Evolutionary conservation across 345 rosid species (phyloP).

Genomic region (Aegle marmelos): DNA sequence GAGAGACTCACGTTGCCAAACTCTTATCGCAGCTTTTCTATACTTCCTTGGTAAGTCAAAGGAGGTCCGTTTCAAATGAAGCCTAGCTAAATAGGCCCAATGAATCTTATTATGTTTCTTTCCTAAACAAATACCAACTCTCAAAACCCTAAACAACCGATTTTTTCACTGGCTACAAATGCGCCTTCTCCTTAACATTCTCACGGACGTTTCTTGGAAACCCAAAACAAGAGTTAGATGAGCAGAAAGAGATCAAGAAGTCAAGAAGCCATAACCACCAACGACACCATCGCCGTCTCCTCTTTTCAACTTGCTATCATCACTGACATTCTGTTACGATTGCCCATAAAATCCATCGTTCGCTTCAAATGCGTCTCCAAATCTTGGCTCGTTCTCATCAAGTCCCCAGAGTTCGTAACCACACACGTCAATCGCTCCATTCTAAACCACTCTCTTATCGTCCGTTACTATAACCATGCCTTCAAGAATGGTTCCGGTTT

Average conservation of each 20-base stretch:
- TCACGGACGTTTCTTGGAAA: neutral
- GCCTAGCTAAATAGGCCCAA: neutral
- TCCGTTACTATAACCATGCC: constrained; percentile 25
- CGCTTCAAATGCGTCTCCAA: constrained; percentile 42
- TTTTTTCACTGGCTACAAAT: neutral
- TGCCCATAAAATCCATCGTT: constrained; percentile 36
- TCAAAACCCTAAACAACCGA: neutral
- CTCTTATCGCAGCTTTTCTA: no score
- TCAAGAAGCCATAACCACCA: neutral
- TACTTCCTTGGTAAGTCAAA: neutral
- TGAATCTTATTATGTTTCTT: neutral
- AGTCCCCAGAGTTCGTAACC: constrained; percentile 23
- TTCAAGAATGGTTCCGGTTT: constrained; percentile 4
- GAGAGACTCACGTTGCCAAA: no score
- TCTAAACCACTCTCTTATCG: constrained; percentile 13
- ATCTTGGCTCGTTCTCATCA: constrained; percentile 23
- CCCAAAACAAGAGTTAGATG: neutral
- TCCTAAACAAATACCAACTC: neutral
- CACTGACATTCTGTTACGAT: constrained; percentile 27
- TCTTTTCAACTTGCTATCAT: neutral
- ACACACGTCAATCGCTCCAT: constrained; percentile 32
- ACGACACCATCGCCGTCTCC: constrained; percentile 1
- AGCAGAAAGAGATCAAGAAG: neutral
- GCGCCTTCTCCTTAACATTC: neutral
- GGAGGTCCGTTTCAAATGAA: neutral